Evolutionary conservation across 805 yeast genomes (phyloP).

Genomic region (Hanseniaspora occidentalis): DNA sequence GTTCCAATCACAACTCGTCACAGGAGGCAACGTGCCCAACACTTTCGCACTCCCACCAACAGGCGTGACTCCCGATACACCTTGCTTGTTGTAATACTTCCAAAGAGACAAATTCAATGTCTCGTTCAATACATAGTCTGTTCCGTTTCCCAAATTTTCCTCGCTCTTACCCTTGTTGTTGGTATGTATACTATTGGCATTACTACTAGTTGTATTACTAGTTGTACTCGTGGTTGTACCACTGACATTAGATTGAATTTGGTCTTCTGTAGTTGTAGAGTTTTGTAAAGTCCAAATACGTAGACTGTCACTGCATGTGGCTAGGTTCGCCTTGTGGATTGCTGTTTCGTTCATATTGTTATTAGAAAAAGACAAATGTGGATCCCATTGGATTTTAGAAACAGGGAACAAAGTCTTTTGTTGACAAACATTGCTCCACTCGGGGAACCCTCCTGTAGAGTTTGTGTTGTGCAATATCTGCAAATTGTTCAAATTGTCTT

Average conservation of each 20-base stretch:
- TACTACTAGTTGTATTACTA: no score
- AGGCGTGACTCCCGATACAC: constrained; percentile 17
- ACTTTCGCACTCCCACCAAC: constrained; percentile 3
- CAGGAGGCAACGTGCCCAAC: constrained; percentile 53
- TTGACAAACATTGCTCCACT: constrained; percentile 52
- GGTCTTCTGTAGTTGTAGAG: neutral
- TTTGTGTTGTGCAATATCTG: constrained; percentile 34
- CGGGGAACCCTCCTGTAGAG: constrained; percentile 74
- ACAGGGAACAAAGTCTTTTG: constrained; percentile 20
- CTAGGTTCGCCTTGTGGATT: neutral
- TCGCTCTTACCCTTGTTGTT: neutral
- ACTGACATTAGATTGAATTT: neutral
- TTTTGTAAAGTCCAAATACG: constrained; percentile 1
- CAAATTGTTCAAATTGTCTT: constrained; percentile 58
- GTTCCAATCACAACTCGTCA: constrained; percentile 94
- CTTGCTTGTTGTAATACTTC: constrained; percentile 31
- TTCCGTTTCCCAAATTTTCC: neutral
- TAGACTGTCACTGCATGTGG: constrained; percentile 1
- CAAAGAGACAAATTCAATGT: constrained; percentile 30
- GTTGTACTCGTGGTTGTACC: no score
- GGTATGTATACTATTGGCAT: neutral
- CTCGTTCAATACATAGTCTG: constrained; percentile 25
- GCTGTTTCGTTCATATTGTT: neutral
- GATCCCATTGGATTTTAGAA: constrained; percentile 24
- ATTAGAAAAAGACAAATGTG: constrained; percentile 15